Evolutionary conservation across 2,329 filamentous ascomycete species (phyloP), one percentile per base, ranked within the genome.

Genomic region (Ceratocystis huliohia): DNA sequence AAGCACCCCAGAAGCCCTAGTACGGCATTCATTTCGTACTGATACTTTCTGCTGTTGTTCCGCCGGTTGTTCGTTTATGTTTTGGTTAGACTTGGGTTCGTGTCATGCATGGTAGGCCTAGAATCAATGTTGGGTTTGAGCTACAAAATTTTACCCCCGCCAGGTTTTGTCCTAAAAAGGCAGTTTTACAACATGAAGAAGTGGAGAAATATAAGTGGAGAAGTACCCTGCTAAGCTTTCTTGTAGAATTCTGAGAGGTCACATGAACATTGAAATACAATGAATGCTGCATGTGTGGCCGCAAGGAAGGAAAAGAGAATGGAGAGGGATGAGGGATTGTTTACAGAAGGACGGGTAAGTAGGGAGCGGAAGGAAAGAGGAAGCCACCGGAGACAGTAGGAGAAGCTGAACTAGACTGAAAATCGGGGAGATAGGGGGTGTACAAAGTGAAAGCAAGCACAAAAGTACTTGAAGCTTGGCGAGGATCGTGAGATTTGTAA

Each of bases 221-320:
- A 25, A 5, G 4, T 15, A 17, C 4, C 5, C 3, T 63, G 37
- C 13, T 45, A 13, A 10, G 13, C 28, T 45, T 25, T 53, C 7
- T 22, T n/a, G 20, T 8, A 57, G 17, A 41, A 22, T 17, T n/a
- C 37, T 28, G 22, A 63, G 20, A 56, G 37, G 33, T 48, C 50
- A 64, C 65, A 50, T 30, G 67, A 61, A 28, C 56, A 37, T 59
- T 17, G 10, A 41, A 41, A 41, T 15, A 41, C 37, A 56, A 17
- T 33, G 28, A 17, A 5, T 10, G 28, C 28, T 59, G 25, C 17
- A 33, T 30, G 61, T 37, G 68, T 22, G 22, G 41, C 4, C 6
- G 20, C 13, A n/a, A 20, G 6, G 45, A 13, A 30, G 1, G 72
- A 71, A 20, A 71, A 69, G 69, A 71, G 73, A 17, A 72, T 25